phyloP scores from a whole-genome alignment of 352 stramenopile species.

The Thalassiosira tumida region DNA sequence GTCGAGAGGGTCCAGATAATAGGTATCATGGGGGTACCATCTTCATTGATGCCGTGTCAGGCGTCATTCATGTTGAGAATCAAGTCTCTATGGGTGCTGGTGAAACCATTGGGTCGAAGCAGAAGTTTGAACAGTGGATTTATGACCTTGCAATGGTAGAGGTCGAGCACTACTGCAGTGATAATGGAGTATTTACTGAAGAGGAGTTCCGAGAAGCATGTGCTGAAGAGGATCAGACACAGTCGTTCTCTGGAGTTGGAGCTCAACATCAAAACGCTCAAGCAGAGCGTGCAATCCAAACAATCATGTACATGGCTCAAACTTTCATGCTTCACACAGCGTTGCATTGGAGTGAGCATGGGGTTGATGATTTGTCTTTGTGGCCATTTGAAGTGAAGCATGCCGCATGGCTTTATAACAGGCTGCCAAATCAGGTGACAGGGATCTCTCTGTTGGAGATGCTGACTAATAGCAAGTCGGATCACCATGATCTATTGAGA shows the following conservation, averaged over 20 bases:
- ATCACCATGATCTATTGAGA: background rate
- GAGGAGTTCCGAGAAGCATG: constrained; percentile 4
- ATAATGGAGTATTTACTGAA: constrained; percentile 32
- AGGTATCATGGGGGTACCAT: constrained; percentile 56
- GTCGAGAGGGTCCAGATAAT: constrained; percentile 59
- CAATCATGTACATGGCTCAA: constrained; percentile 36
- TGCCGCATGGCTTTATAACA: constrained; percentile 70
- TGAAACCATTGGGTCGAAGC: constrained; percentile 8
- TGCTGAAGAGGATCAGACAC: background rate
- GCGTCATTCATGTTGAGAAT: background rate
- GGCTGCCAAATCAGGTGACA: constrained; percentile 23
- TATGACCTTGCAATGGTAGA: constrained; percentile 2
- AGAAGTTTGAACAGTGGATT: background rate
- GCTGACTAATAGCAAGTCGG: background rate
- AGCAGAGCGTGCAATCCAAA: constrained; percentile 75
- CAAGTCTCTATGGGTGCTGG: constrained; percentile 38
- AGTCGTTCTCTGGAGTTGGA: constrained; percentile 32
- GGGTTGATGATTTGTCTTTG: constrained; percentile 45
- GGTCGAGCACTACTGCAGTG: constrained; percentile 37
- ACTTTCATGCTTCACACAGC: constrained; percentile 70
- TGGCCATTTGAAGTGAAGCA: constrained; percentile 82
- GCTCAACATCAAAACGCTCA: constrained; percentile 45
- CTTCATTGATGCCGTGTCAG: constrained; percentile 19
- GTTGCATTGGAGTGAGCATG: constrained; percentile 64
- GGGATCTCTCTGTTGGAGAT: constrained; percentile 74